Percentiles rank a stretch among this genome's conserved stretches.
phyloP scores from a whole-genome alignment of 192 early-diverging fungal genomes.

The Backusella mclennaniae region DNA sequence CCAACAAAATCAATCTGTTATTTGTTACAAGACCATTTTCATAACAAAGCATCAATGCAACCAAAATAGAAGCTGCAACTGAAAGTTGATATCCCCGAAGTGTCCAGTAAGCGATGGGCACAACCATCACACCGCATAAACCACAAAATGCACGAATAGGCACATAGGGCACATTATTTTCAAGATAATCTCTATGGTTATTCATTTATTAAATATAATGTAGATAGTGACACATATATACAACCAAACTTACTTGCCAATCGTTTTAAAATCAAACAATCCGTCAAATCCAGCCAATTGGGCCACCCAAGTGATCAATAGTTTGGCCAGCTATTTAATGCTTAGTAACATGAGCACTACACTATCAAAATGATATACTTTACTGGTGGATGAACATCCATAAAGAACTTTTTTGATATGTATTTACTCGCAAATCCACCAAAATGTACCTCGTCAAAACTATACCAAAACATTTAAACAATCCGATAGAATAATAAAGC shows the following conservation, averaged over 20 bases:
- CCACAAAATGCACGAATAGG: conserved; percentile 80
- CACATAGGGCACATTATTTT: conserved; percentile 87
- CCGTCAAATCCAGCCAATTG: conserved; percentile 88
- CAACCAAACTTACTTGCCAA: conserved; percentile 62
- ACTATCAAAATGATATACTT: conserved; percentile 48
- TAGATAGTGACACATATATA: too few relatives aligned
- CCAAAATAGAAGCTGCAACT: conserved; percentile 68
- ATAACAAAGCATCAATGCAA: conserved; percentile 76
- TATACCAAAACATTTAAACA: conserved; percentile 18
- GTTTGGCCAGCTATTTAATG: conserved; percentile 34
- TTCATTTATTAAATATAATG: too few relatives aligned
- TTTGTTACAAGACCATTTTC: conserved; percentile 91
- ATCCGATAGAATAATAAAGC: neutral
- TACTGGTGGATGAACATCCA: conserved; percentile 94
- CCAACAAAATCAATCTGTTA: conserved; percentile 87
- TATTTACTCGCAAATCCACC: conserved; percentile 93
- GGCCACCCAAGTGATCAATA: conserved; percentile 55
- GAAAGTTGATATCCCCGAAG: conserved; percentile 81
- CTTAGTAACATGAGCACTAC: neutral
- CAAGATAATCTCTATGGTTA: conserved; percentile 69
- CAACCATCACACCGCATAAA: conserved; percentile 73
- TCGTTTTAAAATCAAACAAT: conserved; percentile 87
- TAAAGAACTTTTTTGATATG: conserved; percentile 84
- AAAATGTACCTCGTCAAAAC: conserved; percentile 99
- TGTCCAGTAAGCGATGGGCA: conserved; percentile 82